These are phyloP conservation scores for Lasiodiplodia sp. DNA, from an alignment of 2,329 filamentous ascomycete species.

Conservation along the genomic window DNA sequence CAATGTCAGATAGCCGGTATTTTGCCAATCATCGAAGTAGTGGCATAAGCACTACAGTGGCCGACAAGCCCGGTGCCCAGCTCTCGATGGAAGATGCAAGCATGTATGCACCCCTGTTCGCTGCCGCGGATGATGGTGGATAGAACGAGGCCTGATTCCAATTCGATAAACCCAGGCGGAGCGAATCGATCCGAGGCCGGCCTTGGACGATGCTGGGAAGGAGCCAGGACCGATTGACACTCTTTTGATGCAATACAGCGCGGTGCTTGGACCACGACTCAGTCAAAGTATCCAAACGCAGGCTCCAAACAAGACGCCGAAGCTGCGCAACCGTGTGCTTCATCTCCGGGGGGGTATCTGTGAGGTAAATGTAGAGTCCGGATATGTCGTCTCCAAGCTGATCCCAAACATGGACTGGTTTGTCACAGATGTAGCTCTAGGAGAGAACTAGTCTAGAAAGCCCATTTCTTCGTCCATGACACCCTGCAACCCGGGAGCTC, in stretches of 20 bases:
- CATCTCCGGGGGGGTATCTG: not conserved
- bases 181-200: too few species aligned
- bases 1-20: not conserved
- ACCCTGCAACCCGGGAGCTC: slow-evolving; percentile 54
- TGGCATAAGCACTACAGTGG: not conserved
- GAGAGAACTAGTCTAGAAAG: slow-evolving; percentile 55
- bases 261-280: not conserved
- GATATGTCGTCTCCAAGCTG: not conserved
- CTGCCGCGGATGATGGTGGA: not conserved
- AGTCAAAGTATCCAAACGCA: not conserved
- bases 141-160: not conserved
- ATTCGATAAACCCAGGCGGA: not conserved
- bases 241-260: not conserved
- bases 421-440: not conserved
- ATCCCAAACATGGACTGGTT: not conserved
- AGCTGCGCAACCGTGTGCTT: not conserved
- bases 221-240: not conserved
- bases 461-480: slow-evolving; percentile 67
- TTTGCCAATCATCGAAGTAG: not conserved
- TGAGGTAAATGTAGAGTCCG: not conserved
- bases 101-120: not conserved
- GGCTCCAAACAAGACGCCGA: not conserved
- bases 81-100: not conserved
- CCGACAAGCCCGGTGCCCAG: not conserved
- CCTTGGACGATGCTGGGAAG: not conserved